Evolutionary conservation across 108 stramenopile genomes (phyloP).

Genomic region (Cyclotella sp.): DNA sequence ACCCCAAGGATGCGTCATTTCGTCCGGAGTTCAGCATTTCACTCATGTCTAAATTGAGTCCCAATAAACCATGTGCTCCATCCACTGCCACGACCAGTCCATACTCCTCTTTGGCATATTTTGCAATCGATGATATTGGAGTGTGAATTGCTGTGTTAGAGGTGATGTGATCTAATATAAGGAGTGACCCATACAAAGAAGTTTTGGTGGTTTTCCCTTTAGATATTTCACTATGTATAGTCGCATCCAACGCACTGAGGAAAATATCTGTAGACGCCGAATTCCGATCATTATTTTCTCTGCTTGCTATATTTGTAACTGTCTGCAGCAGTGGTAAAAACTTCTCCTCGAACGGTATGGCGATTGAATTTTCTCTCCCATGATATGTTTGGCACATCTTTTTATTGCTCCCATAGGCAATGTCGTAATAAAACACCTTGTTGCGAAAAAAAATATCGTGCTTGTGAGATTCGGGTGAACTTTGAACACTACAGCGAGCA

Average conservation of each 20-base stretch:
- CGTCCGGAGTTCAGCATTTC: constrained; percentile 8
- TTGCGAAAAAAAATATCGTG: neutral
- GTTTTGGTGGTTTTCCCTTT: constrained; percentile 3
- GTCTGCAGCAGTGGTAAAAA: constrained; percentile 37
- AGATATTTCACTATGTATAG: constrained; percentile 4
- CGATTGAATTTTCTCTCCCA: constrained; percentile 49
- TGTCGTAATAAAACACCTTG: constrained; percentile 70
- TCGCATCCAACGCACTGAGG: constrained; percentile 44
- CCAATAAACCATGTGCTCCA: constrained; percentile 77
- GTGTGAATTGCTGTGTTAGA: constrained; percentile 75
- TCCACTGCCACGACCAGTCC: constrained; percentile 65
- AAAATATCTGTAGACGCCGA: constrained; percentile 42
- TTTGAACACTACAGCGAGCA: constrained; percentile 34
- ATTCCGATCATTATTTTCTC: constrained; percentile 20
- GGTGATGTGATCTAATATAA: constrained; percentile 76
- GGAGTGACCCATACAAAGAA: constrained; percentile 45
- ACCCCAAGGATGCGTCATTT: neutral
- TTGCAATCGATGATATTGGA: constrained; percentile 59
- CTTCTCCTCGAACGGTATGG: constrained; percentile 64
- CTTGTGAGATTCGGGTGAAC: neutral
- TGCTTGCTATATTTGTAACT: neutral
- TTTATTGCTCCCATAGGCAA: constrained; percentile 75
- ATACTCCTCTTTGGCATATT: constrained; percentile 54
- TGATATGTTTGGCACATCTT: constrained; percentile 70
- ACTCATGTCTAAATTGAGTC: constrained; percentile 49